phyloP scores from a whole-genome alignment of 2,329 filamentous ascomycete species.

The Aureobasidium sp. region DNA sequence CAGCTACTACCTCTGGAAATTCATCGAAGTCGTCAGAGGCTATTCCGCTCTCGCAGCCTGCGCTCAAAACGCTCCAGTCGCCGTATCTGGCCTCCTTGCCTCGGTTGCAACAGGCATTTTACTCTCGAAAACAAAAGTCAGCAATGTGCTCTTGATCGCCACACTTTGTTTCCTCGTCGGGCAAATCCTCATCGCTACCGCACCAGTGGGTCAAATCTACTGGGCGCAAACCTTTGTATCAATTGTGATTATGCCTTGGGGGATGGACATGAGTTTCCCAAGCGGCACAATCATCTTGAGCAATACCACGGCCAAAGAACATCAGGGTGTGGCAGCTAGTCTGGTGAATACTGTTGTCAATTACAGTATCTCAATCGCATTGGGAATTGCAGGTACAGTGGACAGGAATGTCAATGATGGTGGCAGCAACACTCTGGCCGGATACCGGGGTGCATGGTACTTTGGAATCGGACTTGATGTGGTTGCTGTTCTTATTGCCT shows the following conservation, averaged over 20 bases:
- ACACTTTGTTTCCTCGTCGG: constrained; percentile 39
- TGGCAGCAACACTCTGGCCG: neutral
- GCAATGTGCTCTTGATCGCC: constrained; percentile 26
- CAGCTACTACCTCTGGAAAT: constrained; percentile 13
- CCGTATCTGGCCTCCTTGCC: constrained; percentile 37
- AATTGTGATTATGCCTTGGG: constrained; percentile 52
- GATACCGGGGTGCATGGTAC: neutral
- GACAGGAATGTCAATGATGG: constrained; percentile 37
- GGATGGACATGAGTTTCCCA: constrained; percentile 62
- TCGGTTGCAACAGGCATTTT: constrained; percentile 30
- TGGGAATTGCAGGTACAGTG: constrained; percentile 60
- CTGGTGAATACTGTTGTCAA: constrained; percentile 61
- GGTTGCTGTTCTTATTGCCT: neutral
- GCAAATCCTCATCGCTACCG: constrained; percentile 35
- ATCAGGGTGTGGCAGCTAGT: constrained; percentile 48
- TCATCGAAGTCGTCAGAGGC: neutral
- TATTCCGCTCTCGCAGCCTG: neutral
- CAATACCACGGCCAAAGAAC: constrained; percentile 41
- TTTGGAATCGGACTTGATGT: constrained; percentile 1
- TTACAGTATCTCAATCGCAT: constrained; percentile 58
- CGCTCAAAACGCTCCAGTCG: constrained; percentile 34
- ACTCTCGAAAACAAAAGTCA: constrained; percentile 17
- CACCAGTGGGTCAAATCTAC: constrained; percentile 52
- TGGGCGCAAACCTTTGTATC: constrained; percentile 58
- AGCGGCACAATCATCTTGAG: constrained; percentile 55